A percentile compares a stretch with the other conserved stretches of the same genome.
Evolutionary conservation across 176 grass and related monocot genomes (phyloP).

Genomic region (Phyllostachys edulis): DNA sequence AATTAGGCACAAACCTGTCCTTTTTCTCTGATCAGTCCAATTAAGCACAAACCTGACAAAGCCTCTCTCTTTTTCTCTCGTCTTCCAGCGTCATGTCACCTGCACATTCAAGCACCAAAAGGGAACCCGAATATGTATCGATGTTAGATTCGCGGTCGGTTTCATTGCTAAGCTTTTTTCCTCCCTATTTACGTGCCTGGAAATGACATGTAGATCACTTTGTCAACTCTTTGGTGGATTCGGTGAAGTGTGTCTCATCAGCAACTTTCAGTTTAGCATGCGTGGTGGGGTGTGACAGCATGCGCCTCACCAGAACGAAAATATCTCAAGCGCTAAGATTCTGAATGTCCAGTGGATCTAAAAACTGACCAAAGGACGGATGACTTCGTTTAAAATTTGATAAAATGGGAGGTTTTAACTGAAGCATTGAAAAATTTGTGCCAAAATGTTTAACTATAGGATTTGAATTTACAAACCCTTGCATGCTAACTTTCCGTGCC

Average conservation of each 20-base stretch:
- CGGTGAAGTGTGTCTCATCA: neutral
- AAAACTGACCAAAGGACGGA: neutral
- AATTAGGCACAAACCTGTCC: neutral
- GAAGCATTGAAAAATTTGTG: neutral
- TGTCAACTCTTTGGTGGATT: neutral
- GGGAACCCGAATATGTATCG: neutral
- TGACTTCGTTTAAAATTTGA: neutral
- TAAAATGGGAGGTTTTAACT: neutral
- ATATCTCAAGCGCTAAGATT: neutral
- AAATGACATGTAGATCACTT: neutral
- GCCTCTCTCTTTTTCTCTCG: neutral
- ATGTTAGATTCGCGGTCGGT: constrained; percentile 9
- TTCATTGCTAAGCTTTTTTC: neutral
- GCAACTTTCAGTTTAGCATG: neutral
- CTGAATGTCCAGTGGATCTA: neutral
- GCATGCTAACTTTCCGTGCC: neutral
- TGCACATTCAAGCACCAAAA: constrained; percentile 21
- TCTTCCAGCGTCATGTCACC: constrained; percentile 17
- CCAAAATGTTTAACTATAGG: neutral
- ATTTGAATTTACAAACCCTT: neutral
- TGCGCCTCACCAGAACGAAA: neutral
- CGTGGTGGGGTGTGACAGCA: no score
- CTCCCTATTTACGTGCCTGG: neutral
- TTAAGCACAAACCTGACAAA: neutral
- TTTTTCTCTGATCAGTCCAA: neutral